Base-by-base conservation (phyloP, 2,329 filamentous ascomycete genomes). In the Fusarium pseudonygamai region DNA sequence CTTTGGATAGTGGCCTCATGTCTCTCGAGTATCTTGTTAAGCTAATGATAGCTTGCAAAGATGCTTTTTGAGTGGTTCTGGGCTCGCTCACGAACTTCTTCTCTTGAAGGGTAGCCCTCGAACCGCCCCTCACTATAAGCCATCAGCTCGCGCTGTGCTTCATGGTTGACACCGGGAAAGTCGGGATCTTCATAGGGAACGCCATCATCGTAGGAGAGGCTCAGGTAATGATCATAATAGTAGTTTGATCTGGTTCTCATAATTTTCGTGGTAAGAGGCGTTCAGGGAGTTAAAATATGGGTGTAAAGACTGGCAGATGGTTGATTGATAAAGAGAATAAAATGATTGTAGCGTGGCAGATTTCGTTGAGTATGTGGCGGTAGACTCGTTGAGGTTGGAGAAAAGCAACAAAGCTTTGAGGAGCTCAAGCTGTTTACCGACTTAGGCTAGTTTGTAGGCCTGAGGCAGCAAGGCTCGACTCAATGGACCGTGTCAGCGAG, bases 1-100 rank as follows among this genome's bases (percentile, higher is more conserved):
- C 84, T 87, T 60, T 84, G 84, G 16, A 91, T 84, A 0, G 82
- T 84, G 2, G 77, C 78, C 74, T 91, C 87, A 55, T 89, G 85
- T 9, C 87, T 83, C 45, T 84, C 78, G 6, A 90, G 61, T 10
- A 88, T 86, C 11, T 34, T 37, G 4, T 39, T 61, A 3, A 61
- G 37, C 11, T n/a, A 12, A 12, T 64, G 1, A 15, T 50, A 64
- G 28, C 30, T 30, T 2, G 24, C 9, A 26, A 50, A 64, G 22
- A 64, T 50, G 6, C 6, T 46, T 13, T 14, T 26, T 13, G 50
- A 46, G 0, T 46, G 22, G 10, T 15, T 34, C 6, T n/a, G 8
- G 13, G 43, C 32, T 22, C n/a, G 14, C 3, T 32, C 13, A 6
- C 20, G n/a, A 28, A 47, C 30, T 2, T 28, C 40, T 22, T 47